Evolutionary conservation across 345 rosid genomes (phyloP), one percentile per base, ranked within the genome.

Genomic region (Pelargonium nanum): DNA sequence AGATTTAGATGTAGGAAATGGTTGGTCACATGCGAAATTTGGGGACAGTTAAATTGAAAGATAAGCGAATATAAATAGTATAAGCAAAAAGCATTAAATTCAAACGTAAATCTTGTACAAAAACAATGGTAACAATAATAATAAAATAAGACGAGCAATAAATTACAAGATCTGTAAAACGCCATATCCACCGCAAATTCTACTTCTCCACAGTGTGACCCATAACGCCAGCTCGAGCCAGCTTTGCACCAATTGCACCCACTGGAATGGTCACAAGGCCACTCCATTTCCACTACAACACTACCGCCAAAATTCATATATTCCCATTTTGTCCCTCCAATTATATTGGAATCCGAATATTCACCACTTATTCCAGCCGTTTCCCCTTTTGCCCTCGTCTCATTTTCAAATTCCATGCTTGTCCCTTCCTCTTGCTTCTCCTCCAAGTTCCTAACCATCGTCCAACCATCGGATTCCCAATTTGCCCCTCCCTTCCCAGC

Each of bases 381-480:
- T 60, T 44, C 80, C 52, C n/a, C 26, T 34, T 74, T 70, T 22
- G 1, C 45, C 70, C 71, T 65, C 40, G 4, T 19, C 51, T 10
- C 57, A 26, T 68, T 58, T 1, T 19, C 19, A 68, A 58, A 30
- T 73, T 70, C 86, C 61, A 21, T n/a, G 60, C 59, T 48, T 25
- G n/a, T 55, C 53, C 57, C 53, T 53, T 53, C 62, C 57, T 55
- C 78, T 26, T 8, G 26, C 19, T 28, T 58, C 63, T 22, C 44
- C 53, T 51, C 56, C 15, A 16, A 34, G 54, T 24, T 24, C 71
- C 86, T 71, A 26, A 77, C 86, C 30, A 56, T 74, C 64, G 32
- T 26, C 92, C 92, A 85, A 40, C 78, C 88, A 6, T 80, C 76
- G 0, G 92, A 72, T 70, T 76, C 88, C 93, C 93, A 80, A 65